These are phyloP conservation scores for Globisporangium polare DNA, from an alignment of 352 stramenopile species.

Conservation along the genomic window DNA sequence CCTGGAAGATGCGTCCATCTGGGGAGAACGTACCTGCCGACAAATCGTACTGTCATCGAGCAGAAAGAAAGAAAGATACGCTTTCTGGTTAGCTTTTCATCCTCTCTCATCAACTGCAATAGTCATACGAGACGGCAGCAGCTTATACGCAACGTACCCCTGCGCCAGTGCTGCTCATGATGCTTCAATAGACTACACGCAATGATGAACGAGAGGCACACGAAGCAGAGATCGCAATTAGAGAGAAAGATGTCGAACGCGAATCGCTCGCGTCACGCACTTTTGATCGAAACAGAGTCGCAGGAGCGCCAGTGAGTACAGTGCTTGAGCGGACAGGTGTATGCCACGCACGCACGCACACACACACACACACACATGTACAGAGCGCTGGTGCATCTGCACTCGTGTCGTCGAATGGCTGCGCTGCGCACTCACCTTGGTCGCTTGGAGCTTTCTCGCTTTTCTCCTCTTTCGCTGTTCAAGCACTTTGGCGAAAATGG, in stretches of 20 bases:
- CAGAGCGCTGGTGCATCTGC: background rate
- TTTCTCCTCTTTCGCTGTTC: background rate
- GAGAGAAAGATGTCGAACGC: no score
- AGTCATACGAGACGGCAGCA: background rate
- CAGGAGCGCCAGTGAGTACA: no score
- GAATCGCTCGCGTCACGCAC: no score
- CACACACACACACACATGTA: background rate
- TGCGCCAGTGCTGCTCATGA: slow-evolving; percentile 83
- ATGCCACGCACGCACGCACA: background rate
- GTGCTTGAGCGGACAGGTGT: no score
- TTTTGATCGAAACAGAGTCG: background rate
- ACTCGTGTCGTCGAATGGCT: background rate
- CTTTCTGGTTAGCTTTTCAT: background rate
- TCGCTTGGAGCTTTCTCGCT: background rate
- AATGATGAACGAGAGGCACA: background rate
- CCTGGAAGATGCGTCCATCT: slow-evolving; percentile 98
- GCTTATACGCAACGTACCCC: slow-evolving; percentile 29
- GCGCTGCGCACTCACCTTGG: background rate
- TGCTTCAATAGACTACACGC: slow-evolving; percentile 9
- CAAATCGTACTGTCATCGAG: slow-evolving; percentile 74
- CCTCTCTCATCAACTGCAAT: background rate
- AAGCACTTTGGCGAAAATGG: background rate
- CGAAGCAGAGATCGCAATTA: background rate
- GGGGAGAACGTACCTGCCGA: slow-evolving; percentile 94
- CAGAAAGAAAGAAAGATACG: background rate